Conservation (phyloP, 1,284 basidiomycete genomes). For the Exobasidium rhododendri region DNA sequence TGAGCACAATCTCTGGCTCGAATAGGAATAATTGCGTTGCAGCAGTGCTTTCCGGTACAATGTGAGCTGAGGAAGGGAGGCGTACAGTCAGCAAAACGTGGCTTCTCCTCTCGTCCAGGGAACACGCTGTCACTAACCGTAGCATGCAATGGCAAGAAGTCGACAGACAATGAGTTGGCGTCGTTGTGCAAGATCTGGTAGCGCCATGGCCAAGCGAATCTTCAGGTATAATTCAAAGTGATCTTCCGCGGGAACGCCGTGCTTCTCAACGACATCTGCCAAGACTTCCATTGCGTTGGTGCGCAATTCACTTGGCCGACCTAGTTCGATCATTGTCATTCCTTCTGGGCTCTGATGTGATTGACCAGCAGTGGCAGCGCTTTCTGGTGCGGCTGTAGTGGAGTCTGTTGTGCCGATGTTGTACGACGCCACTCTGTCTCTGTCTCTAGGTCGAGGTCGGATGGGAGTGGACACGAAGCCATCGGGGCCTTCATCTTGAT, state of each 20-base stretch:
- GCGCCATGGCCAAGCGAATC: conserved; percentile 71
- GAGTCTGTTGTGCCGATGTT: background rate
- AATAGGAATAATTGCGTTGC: conserved; percentile 82
- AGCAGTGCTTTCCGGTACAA: conserved; percentile 66
- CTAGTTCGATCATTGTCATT: conserved; percentile 34
- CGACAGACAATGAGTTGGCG: conserved; percentile 78
- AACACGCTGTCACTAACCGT: conserved; percentile 23
- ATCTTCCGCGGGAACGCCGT: conserved; percentile 75
- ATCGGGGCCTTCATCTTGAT: background rate
- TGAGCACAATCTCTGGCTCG: conserved; percentile 75
- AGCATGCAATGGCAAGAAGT: conserved; percentile 83
- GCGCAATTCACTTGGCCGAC: conserved; percentile 18
- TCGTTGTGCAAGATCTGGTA: conserved; percentile 66
- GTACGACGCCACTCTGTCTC: background rate
- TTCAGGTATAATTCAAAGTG: conserved; percentile 86
- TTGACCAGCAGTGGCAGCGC: conserved; percentile 9
- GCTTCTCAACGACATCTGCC: conserved; percentile 68
- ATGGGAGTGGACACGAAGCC: background rate
- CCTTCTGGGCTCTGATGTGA: conserved; percentile 20
- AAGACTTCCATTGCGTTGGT: conserved; percentile 59
- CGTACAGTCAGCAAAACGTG: background rate
- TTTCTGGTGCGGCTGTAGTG: background rate
- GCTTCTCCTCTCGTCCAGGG: background rate
- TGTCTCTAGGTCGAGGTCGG: background rate
- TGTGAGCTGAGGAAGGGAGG: conserved; percentile 27